Base-by-base conservation (phyloP, 345 rosid species). In the Ceriops tagal region DNA sequence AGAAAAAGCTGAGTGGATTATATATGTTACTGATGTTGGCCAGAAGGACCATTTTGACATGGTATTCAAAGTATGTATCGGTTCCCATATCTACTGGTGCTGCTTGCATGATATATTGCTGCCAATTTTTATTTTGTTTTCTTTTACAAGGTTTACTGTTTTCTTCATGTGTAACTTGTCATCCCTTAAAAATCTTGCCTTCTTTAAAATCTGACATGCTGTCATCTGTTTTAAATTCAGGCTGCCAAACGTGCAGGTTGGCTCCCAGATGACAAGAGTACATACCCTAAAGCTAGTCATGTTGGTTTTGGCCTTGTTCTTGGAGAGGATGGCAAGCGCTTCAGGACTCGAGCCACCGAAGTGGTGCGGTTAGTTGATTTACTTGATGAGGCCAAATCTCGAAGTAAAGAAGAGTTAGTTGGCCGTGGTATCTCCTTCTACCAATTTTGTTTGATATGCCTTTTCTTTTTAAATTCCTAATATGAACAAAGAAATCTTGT, bases 1-100 rank as follows among this genome's bases (percentile, higher is more conserved):
- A 80, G 99, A 95, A 83, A 90, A 83, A 80, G 99, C 93, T 65
- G 93, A 92, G 68, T 92, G 96, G 99, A 92, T 95, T 61, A 86
- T 90, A 64, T 95, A 95, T 76, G 89, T 92, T 61, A 95, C 99
- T 39, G 99, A 95, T 87, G 96, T 90, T 68, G 99, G 97, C 73
- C 99, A 95, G 83, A 89, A 91, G 73, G 90, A 86, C 70, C 99
- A 95, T 74, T 95, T 92, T 71, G 87, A 87, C 64, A 95, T 92
- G 98, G 65, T 90, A 43, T 95, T 95, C 84, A 88, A 86, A 75
- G 99, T 92, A 79, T 60, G 92, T 76, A 61, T 64, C 67, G 16
- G 53, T 28, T 32, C 35, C 70, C 22, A 9, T 39, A 61, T 63
- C 39, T 28, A 8, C 16, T 69, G 53, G 31, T 15, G 22, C 62